phyloP scores from a whole-genome alignment of 1,284 basidiomycete genomes.

The Volvariella surrecta region DNA sequence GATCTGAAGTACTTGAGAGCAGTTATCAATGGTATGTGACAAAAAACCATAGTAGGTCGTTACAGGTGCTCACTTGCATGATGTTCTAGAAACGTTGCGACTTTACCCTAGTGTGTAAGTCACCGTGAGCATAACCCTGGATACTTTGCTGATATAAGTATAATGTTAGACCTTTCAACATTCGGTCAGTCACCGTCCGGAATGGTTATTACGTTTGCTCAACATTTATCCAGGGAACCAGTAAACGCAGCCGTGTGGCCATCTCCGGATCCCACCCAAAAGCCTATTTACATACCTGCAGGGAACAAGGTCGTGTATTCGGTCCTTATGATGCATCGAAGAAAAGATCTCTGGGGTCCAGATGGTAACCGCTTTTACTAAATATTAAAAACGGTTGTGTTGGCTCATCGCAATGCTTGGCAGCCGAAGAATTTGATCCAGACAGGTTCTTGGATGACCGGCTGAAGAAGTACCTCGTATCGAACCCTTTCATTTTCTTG shows the following conservation, averaged over 20 bases:
- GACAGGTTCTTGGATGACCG: slow-evolving; percentile 33
- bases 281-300: slow-evolving; percentile 44
- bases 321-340: slow-evolving; percentile 53
- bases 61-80: not conserved
- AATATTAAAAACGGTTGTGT: too few species aligned
- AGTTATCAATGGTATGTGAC: slow-evolving; percentile 33
- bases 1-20: slow-evolving; percentile 44
- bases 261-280: slow-evolving; percentile 31
- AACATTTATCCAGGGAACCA: slow-evolving; percentile 20
- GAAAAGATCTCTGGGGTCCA: slow-evolving; percentile 49
- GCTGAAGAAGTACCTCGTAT: slow-evolving; percentile 27
- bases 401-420: too few species aligned
- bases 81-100: slow-evolving; percentile 40
- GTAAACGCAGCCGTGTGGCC: slow-evolving; percentile 35
- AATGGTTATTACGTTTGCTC: slow-evolving; percentile 1
- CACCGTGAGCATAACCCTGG: not conserved
- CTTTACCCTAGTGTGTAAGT: slow-evolving; percentile 53
- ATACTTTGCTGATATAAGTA: not conserved
- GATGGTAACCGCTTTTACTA: too few species aligned
- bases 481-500: slow-evolving; percentile 32
- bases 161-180: slow-evolving; percentile 36
- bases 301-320: slow-evolving; percentile 40
- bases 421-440: slow-evolving; percentile 34
- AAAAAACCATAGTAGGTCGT: not conserved
- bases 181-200: slow-evolving; percentile 30